These are phyloP conservation scores for Malbranchea cinnamomea DNA, from an alignment of 2,329 filamentous ascomycete species.

Conservation along the genomic window DNA sequence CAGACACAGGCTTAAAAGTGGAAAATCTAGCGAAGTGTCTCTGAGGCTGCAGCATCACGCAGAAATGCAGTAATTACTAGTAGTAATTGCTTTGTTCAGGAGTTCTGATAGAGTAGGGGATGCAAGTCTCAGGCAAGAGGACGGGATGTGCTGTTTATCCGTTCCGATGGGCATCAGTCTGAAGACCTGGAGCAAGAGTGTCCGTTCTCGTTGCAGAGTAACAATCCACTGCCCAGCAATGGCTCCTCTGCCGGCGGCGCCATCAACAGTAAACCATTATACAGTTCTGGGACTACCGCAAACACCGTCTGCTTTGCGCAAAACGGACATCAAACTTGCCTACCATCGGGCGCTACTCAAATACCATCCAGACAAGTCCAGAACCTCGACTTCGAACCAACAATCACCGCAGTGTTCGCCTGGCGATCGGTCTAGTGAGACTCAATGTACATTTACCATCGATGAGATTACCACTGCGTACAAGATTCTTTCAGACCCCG, in stretches of 20 bases:
- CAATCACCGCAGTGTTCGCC: neutral
- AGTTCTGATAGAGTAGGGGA: slow-evolving; percentile 6
- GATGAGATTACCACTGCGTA: slow-evolving; percentile 47
- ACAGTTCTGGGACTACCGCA: slow-evolving; percentile 25
- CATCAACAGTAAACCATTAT: too few species aligned
- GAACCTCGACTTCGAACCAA: slow-evolving; percentile 2
- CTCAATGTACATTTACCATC: slow-evolving; percentile 25
- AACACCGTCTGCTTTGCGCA: slow-evolving; percentile 15
- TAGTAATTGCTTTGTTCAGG: neutral
- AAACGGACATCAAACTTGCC: slow-evolving; percentile 36
- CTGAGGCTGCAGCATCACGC: too few species aligned
- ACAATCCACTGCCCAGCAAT: too few species aligned
- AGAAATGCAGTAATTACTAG: too few species aligned
- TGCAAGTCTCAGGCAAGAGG: too few species aligned
- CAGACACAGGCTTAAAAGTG: too few species aligned
- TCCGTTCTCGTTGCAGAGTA: too few species aligned
- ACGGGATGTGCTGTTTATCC: too few species aligned
- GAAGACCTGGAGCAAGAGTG: too few species aligned
- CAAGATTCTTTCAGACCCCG: slow-evolving; percentile 34
- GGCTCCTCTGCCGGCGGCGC: too few species aligned
- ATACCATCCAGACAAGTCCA: slow-evolving; percentile 40
- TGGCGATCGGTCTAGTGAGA: neutral
- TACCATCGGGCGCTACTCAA: slow-evolving; percentile 42
- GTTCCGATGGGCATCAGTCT: too few species aligned
- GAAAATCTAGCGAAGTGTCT: too few species aligned